Percentiles rank a stretch among this genome's conserved stretches.
These are phyloP conservation scores for Pseudevernia furfuracea DNA, from an alignment of 495 filamentous ascomycete genomes.

Conservation along the genomic window DNA sequence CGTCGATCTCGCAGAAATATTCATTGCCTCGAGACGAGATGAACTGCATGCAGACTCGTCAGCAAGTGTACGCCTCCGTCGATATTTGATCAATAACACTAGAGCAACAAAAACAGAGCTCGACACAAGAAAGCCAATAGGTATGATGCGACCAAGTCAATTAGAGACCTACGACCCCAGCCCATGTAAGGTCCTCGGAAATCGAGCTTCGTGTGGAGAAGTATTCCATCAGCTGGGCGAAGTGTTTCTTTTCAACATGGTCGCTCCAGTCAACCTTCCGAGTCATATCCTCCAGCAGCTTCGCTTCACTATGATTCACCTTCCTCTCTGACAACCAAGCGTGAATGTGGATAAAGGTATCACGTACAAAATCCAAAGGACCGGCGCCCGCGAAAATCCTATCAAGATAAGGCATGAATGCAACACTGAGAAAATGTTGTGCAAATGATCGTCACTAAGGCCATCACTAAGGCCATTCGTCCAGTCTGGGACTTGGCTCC, in stretches of 20 bases:
- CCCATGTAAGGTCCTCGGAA: neutral
- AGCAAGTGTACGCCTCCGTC: neutral
- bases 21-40: constrained; percentile 96
- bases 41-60: constrained; percentile 51
- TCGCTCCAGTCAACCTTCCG: neutral
- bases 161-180: neutral
- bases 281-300: neutral
- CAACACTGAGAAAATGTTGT: neutral
- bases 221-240: neutral
- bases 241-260: neutral
- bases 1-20: constrained; percentile 99
- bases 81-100: neutral
- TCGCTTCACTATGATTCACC: neutral
- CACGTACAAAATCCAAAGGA: neutral
- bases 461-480: neutral
- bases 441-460: neutral
- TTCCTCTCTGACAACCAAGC: neutral
- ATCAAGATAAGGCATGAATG: neutral
- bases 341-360: neutral
- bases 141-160: neutral
- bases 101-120: neutral
- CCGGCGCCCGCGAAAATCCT: neutral
- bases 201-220: neutral
- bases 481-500: neutral
- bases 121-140: neutral